Conservation (phyloP, 306 rosid species). For the Malus orientalis region DNA sequence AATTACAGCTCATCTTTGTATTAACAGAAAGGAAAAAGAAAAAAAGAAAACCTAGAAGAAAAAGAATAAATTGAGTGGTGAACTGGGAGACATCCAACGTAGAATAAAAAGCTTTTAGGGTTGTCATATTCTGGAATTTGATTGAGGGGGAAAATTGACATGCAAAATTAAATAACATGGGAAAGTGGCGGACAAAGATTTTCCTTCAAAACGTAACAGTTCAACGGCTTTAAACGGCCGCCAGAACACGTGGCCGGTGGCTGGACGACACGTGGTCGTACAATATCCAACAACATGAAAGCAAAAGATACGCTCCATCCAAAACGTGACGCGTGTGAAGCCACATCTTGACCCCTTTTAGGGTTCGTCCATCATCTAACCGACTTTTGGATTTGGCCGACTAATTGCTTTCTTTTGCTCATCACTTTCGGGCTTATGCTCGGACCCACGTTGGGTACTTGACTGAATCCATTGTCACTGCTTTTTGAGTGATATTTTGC, state of each 20-base stretch:
- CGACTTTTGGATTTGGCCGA: constrained; percentile 1
- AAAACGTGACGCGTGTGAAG: neutral
- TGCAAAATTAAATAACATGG: neutral
- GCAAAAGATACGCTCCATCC: neutral
- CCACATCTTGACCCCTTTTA: neutral
- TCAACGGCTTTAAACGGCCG: neutral
- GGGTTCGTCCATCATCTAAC: neutral
- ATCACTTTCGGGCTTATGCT: neutral
- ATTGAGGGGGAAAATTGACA: neutral
- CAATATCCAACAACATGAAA: neutral
- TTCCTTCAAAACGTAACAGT: neutral
- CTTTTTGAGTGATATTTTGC: neutral
- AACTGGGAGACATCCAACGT: neutral
- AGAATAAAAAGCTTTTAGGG: neutral
- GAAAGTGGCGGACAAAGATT: neutral
- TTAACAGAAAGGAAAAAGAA: neutral
- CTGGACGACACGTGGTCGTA: neutral
- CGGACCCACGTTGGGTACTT: neutral
- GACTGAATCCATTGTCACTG: neutral
- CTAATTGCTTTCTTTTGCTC: neutral
- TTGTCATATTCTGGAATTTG: neutral
- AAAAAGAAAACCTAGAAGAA: neutral
- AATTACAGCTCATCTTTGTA: neutral
- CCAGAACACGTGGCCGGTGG: neutral
- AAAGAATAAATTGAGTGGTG: neutral